Evolutionary conservation across 2,329 filamentous ascomycete genomes (phyloP), one percentile per base, ranked within the genome.

Genomic region (Hirsutella rhossiliensis): DNA sequence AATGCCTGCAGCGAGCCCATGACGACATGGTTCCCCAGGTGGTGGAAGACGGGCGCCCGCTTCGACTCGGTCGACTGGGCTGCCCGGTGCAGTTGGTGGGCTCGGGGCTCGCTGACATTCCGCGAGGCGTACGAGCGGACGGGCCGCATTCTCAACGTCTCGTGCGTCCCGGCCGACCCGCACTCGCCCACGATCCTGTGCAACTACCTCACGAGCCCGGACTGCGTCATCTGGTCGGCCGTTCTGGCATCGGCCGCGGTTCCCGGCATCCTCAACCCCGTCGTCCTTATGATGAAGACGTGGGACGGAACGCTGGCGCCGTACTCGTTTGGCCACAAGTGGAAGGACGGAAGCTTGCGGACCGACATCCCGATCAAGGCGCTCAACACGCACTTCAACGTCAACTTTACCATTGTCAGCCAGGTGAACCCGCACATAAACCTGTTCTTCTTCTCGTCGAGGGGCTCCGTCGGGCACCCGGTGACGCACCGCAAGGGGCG

Each of bases 151-250:
- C 73, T 98, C 42, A 98, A 98, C 62, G 88, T 98, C 11, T 87
- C 87, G 6, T 98, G 92, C 61, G 87, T 98, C 2, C 92, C 92
- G 1, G 89, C 90, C 0, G 92, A 98, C 60, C 92, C 90, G 17
- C 88, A 98, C 63, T 94, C 87, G 38, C 90, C 78, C 9, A 80
- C 88, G 0, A 95, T 98, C 51, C 73, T 98, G 8, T 87, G 87
- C 57, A 98, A 98, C 64, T 95, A 97, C 60, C 75, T 96, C 29
- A 97, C 92, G 2, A 85, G 84, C 19, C 92, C 92, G 0, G 88
- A 98, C 66, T 98, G 92, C 58, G 92, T 98, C 36, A 94, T 98
- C 49, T 98, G 94, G 92, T 95, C 88, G 11, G 90, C 92, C 2
- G 88, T 97, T 3, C 68, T 98, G 38, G 92, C 92, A 1, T 96